Base-by-base conservation (phyloP, 1,284 basidiomycete genomes). In the Meripilus lineatus region DNA sequence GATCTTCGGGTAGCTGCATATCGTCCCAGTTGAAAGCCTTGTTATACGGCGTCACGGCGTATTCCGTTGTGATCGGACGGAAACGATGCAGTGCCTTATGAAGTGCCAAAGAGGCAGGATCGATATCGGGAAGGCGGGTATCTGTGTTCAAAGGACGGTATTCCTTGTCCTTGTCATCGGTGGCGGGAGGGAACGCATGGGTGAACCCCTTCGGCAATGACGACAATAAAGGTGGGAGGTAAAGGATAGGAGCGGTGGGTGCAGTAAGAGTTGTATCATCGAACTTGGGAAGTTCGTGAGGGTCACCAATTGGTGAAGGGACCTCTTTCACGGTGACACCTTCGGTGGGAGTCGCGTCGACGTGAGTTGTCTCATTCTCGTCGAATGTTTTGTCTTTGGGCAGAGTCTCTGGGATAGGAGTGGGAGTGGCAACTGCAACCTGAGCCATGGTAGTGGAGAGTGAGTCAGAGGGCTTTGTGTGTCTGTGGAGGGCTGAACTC, bases 11-110 rank as follows among this genome's bases (percentile, higher is more conserved):
- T 13, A 91, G 69, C 3, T 62, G 57, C 1, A 96, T 68, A 36
- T 85, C 74, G n/a, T 64, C 55, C 91, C 91, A 96, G 61, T 94
- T 95, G 72, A 95, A 96, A 0, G 88, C 86, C 25, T 80, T 69
- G 1, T 67, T 64, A 56, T 93, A 95, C 3, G 79, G 70, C 3
- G 63, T 64, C 13, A 54, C 57, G 0, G 90, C 83, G 51, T 94
- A 94, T 28, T 80, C 62, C 0, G 64, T 57, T 1, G 75, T 73
- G 3, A 76, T 37, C 0, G 89, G 88, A 18, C 59, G 71, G 67
- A 95, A 93, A 40, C 71, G 62, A 58, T 94, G 89, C 30, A 95
- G 68, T 0, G 89, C 86, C 58, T 83, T 83, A 65, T 94, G 92
- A 3, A 96, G 69, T 0, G 85, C 84, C n/a, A 93, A 65, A 2